These are phyloP conservation scores for Acer saccharum DNA, from an alignment of 345 rosid genomes.

Conservation along the genomic window DNA sequence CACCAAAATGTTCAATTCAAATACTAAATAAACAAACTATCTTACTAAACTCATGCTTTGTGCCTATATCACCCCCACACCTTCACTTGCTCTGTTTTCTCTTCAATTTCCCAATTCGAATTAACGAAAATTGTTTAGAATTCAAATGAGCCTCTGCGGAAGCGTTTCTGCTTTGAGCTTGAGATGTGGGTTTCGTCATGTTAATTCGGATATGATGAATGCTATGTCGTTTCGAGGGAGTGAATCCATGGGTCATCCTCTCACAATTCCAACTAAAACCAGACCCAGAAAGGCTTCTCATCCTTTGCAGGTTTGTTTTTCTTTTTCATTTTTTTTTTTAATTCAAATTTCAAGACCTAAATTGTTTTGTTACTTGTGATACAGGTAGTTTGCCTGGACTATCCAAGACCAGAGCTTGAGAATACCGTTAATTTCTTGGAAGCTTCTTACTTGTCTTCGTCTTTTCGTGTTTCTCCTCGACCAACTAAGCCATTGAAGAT, in stretches of 20 bases:
- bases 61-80: too few species aligned
- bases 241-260: conserved; percentile 48
- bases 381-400: conserved; percentile 85
- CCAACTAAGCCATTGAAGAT: conserved; percentile 76
- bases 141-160: conserved; percentile 9
- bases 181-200: conserved; percentile 13
- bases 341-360: neutral
- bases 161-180: conserved; percentile 13
- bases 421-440: conserved; percentile 75
- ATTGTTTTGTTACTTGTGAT: conserved; percentile 4
- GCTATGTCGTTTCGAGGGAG: conserved; percentile 16
- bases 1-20: too few species aligned
- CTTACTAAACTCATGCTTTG: too few species aligned
- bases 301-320: conserved; percentile 51
- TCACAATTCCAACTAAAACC: conserved; percentile 38
- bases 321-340: neutral
- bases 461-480: conserved; percentile 64
- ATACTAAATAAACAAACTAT: too few species aligned
- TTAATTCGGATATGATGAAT: too few species aligned
- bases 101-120: too few species aligned
- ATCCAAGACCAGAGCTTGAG: conserved; percentile 85
- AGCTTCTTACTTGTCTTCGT: conserved; percentile 79
- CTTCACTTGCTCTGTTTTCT: too few species aligned
- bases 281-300: conserved; percentile 35
- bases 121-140: too few species aligned